These are phyloP conservation scores for Trichomonas gallinae DNA, from an alignment of 208 protist genomes.

Conservation along the genomic window DNA sequence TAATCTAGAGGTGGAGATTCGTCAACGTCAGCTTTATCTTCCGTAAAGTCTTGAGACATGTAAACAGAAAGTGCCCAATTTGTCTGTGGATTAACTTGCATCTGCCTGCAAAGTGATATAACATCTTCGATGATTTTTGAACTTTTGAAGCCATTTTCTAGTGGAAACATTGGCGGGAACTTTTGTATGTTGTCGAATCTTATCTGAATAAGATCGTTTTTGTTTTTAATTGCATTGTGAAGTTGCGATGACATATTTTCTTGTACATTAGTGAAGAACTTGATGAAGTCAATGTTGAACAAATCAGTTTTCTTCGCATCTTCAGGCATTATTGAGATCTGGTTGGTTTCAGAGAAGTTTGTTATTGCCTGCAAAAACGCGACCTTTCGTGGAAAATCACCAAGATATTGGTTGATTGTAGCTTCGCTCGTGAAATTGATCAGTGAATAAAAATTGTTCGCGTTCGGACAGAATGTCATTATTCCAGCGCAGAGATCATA, in stretches of 20 bases:
- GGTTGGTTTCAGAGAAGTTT: not conserved
- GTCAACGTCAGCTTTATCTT: not conserved
- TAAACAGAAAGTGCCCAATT: not conserved
- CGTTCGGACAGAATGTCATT: not conserved
- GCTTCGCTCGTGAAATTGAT: not conserved
- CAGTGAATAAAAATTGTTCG: not conserved
- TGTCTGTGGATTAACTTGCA: constrained; percentile 3
- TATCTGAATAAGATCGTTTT: not conserved
- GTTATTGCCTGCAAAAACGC: not conserved
- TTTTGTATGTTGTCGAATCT: not conserved
- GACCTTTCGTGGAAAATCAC: not conserved
- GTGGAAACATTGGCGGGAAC: not conserved
- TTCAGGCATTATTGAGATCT: not conserved
- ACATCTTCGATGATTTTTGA: not conserved
- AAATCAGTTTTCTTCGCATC: not conserved
- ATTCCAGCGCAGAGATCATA: not conserved
- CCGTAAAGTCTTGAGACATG: not conserved
- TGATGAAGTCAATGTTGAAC: not conserved
- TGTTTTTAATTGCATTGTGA: not conserved
- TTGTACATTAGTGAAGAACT: not conserved
- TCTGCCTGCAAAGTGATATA: not conserved
- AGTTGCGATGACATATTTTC: not conserved
- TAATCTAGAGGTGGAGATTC: not conserved
- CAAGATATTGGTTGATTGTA: not conserved
- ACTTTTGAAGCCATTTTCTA: not conserved